phyloP scores from a whole-genome alignment of 768 basidiomycete species.

The Suillus subaureus region DNA sequence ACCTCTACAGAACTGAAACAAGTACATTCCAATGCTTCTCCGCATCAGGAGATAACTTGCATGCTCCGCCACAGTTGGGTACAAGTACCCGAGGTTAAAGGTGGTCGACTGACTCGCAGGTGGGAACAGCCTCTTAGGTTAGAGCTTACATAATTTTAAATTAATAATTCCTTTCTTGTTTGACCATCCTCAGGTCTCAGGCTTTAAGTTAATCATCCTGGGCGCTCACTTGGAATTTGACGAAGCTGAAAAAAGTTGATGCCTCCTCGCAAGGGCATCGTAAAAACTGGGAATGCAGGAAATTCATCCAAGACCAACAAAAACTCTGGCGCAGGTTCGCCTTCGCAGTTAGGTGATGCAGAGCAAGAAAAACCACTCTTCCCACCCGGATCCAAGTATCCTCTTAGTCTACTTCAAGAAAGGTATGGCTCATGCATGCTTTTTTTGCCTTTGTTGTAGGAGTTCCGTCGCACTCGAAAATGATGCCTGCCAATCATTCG shows the following conservation, averaged over 20 bases:
- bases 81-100: too few species aligned
- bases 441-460: background rate
- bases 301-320: slow-evolving; percentile 66
- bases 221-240: background rate
- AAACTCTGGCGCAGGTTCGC: slow-evolving; percentile 23
- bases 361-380: slow-evolving; percentile 64
- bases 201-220: background rate
- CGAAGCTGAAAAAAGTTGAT: slow-evolving; percentile 38
- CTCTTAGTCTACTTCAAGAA: slow-evolving; percentile 78
- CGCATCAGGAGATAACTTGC: too few species aligned
- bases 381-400: slow-evolving; percentile 84
- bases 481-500: background rate
- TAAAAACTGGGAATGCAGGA: slow-evolving; percentile 89
- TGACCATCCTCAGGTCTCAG: too few species aligned
- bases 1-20: too few species aligned
- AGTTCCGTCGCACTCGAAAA: background rate
- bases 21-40: too few species aligned
- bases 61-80: too few species aligned
- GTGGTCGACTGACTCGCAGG: too few species aligned
- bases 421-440: slow-evolving; percentile 42
- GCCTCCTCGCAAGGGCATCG: slow-evolving; percentile 75
- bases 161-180: too few species aligned
- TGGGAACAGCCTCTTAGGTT: too few species aligned
- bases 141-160: too few species aligned
- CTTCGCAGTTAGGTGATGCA: slow-evolving; percentile 23